phyloP scores from a whole-genome alignment of 2,329 filamentous ascomycete genomes.

The Anisogramma anomala region DNA sequence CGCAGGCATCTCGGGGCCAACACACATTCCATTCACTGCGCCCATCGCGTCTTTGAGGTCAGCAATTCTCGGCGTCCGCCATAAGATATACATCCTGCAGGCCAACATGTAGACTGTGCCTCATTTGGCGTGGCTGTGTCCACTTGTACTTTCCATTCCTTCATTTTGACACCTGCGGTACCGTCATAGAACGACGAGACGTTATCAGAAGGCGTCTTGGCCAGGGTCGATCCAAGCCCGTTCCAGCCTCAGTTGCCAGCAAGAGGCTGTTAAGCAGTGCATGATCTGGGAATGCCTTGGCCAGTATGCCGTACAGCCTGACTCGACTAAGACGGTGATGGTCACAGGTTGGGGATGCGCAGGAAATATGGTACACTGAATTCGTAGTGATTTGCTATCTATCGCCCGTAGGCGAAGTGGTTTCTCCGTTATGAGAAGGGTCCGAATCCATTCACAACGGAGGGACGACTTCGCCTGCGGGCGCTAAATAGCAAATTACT shows the following conservation, averaged over 20 bases:
- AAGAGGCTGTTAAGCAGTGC: slow-evolving; percentile 45
- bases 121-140: slow-evolving; percentile 23
- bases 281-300: slow-evolving; percentile 53
- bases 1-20: slow-evolving; percentile 23
- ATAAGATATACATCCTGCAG: not conserved
- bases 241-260: slow-evolving; percentile 41
- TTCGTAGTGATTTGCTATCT: too few relatives aligned
- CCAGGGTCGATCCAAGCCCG: slow-evolving; percentile 44
- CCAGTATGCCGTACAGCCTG: too few relatives aligned
- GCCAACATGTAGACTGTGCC: not conserved
- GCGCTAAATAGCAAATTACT: too few relatives aligned
- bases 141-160: slow-evolving; percentile 48
- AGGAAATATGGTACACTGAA: too few relatives aligned
- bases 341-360: too few relatives aligned
- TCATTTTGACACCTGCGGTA: slow-evolving; percentile 52
- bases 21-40: slow-evolving; percentile 43
- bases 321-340: too few relatives aligned
- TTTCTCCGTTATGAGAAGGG: too few relatives aligned
- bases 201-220: slow-evolving; percentile 40
- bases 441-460: too few relatives aligned
- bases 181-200: slow-evolving; percentile 43
- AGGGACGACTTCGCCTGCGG: too few relatives aligned
- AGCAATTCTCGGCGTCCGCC: not conserved
- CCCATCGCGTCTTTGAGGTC: slow-evolving; percentile 38
- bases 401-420: too few relatives aligned